Base-by-base conservation (phyloP, 2,329 filamentous ascomycete genomes). In the Colletotrichum kahawae region DNA sequence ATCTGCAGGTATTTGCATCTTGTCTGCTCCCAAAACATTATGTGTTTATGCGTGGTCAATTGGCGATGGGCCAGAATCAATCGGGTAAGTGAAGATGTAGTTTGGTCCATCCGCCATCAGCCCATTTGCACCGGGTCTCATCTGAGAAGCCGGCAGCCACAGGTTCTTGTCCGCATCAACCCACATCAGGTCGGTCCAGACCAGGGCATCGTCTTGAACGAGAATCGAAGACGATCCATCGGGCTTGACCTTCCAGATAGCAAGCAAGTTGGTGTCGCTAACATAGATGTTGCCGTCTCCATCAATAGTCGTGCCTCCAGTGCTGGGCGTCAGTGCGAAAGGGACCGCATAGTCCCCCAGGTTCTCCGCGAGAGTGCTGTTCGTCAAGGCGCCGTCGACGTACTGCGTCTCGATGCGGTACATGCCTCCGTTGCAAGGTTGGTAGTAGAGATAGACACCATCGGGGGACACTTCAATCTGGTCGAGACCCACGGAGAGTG, bases 401-500 rank as follows among this genome's bases (percentile, higher is more conserved):
- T 57, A 70, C 18, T 64, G 34, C 5, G 59, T 70, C 48, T 70
- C 43, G 60, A 65, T 38, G 18, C 68, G 68, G 18, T 70, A 70
- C 68, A 70, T 70, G 18, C 68, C 68, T 10, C 68, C 59, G 24
- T 70, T 70, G 60, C 59, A 70, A 31, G 68, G 68, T 48, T 70
- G 68, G 14, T 70, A 70, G 59, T 70, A 70, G 5, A 70, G 68
- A 10, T 43, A 70, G n/a, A 65, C 24, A 7, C 59, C 68, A n/a
- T 65, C 68, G 8, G 68, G 59, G 5, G 68, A 65, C 29, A 65
- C 68, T 18, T 70, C 59, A 5, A 57, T 70, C 31, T 70, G 68
- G 31, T 70, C 59, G 13, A 70, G 68, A 21, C 68, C 68, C 7
- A 70, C 68, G 10, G 68, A 70, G 6, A 70, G 43, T 3, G 31